Conservation (phyloP, 2,329 filamentous ascomycete species). For the Ceratocystis harringtonii region DNA sequence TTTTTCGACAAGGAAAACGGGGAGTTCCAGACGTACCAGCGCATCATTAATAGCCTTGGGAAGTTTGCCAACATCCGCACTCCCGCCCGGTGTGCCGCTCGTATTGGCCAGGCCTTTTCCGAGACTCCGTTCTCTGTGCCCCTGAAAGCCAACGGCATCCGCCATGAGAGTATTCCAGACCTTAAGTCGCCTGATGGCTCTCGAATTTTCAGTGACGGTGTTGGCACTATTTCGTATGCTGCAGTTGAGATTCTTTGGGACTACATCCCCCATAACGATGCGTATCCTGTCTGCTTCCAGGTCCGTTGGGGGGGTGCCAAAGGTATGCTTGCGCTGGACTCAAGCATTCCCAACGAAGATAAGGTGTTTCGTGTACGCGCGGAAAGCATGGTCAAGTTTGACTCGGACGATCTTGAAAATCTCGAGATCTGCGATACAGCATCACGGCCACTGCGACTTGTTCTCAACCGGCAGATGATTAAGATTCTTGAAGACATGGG, state of each 20-base stretch:
- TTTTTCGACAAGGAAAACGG: conserved; percentile 27
- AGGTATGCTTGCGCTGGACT: conserved; percentile 61
- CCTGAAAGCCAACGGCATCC: conserved; percentile 28
- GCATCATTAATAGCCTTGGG: conserved; percentile 35
- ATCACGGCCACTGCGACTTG: conserved; percentile 50
- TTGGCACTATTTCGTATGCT: conserved; percentile 53
- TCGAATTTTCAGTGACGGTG: conserved; percentile 63
- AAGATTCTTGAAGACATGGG: conserved; percentile 74
- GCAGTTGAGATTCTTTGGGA: conserved; percentile 47
- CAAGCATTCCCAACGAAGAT: conserved; percentile 40
- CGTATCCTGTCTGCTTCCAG: conserved; percentile 52
- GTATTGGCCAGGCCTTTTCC: conserved; percentile 55
- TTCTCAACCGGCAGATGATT: conserved; percentile 66
- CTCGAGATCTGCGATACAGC: conserved; percentile 61
- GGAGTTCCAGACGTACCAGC: conserved; percentile 26
- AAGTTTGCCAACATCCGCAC: conserved; percentile 36
- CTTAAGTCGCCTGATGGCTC: conserved; percentile 34
- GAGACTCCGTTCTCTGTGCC: conserved; percentile 53
- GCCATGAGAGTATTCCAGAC: conserved; percentile 30
- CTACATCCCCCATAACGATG: conserved; percentile 32
- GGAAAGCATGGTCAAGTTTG: conserved; percentile 68
- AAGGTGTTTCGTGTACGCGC: conserved; percentile 45
- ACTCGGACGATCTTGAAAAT: conserved; percentile 36
- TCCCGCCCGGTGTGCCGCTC: conserved; percentile 41
- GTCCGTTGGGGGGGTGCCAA: conserved; percentile 62